Base-by-base conservation (phyloP, 1,284 basidiomycete species). In the Pyrrhoderma lamaoense region DNA sequence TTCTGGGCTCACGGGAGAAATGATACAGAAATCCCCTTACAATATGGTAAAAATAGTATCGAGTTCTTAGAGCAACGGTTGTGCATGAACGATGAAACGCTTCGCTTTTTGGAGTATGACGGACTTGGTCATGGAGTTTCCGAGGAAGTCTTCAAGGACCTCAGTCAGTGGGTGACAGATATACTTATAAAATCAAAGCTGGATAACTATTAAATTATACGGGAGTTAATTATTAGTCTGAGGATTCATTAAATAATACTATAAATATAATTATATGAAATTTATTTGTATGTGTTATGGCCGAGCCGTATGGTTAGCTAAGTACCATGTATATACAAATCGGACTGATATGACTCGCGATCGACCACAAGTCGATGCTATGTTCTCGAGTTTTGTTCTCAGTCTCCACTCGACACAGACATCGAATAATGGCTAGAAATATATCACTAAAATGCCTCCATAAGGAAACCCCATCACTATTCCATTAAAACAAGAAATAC, bases 1-100 rank as follows among this genome's bases (percentile, higher is more conserved):
- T 64, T 74, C 45, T 74, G 70, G 67, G 68, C 67, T 3, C 70
- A 73, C 51, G 72, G 72, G 13, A 60, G 50, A 42, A 56, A 58
- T 2, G 72, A 74, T 54, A 47, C 42, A 0, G 70, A 71, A 31
- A 66, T 74, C 16, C 71, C 72, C 1, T 45, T 66, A 2, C 59
- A 61, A 1, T 65, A 66, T 54, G 70, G 62, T 2, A 55, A 65
- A 34, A 67, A 70, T 45, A 64, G 64, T 7, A 58, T 65, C 8
- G 44, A 56, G 2, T 73, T 71, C 54, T 55, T 73, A 11, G 60
- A 61, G 9, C 51, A 65, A 7, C 53, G 54, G 7, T 49, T 70
- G n/a, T 53, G 59, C 11, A 57, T 67, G 27, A 57, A 63, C 5
- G 51, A 55, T 2, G 56, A 62, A 3, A 59, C 55, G 19, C 45